Evolutionary conservation across 1,139 yeast genomes (phyloP).

Genomic region (Diutina ranongensis): DNA sequence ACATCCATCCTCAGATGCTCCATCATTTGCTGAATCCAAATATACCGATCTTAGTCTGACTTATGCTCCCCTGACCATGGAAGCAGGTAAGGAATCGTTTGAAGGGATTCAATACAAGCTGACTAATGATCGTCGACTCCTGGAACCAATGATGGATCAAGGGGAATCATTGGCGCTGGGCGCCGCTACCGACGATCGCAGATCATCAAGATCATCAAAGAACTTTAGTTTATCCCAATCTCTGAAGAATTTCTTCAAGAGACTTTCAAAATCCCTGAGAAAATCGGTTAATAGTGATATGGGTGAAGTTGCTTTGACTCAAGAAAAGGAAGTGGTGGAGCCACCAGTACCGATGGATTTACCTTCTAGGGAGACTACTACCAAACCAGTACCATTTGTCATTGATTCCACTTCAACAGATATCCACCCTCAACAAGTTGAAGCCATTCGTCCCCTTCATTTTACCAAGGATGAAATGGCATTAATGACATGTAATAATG

Average conservation of each 20-base stretch:
- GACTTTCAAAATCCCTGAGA: neutral
- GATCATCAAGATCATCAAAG: neutral
- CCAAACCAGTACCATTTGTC: neutral
- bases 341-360: no score
- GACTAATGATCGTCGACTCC: neutral
- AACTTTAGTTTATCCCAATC: neutral
- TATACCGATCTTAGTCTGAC: neutral
- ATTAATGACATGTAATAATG: slow-evolving; percentile 46
- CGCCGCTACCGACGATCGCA: neutral
- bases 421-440: neutral
- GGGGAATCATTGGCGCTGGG: no score
- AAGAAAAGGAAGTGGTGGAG: no score
- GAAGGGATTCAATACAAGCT: neutral
- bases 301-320: no score
- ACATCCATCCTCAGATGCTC: neutral
- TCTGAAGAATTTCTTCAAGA: slow-evolving; percentile 3
- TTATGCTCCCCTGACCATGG: neutral
- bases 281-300: neutral
- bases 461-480: slow-evolving; percentile 53
- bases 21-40: neutral
- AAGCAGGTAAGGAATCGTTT: neutral
- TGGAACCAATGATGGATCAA: no score
- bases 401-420: neutral
- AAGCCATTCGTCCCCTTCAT: slow-evolving; percentile 9
- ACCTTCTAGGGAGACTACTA: neutral